These are phyloP conservation scores for Plantago elongata DNA, from an alignment of 257 asterid species.

Conservation along the genomic window DNA sequence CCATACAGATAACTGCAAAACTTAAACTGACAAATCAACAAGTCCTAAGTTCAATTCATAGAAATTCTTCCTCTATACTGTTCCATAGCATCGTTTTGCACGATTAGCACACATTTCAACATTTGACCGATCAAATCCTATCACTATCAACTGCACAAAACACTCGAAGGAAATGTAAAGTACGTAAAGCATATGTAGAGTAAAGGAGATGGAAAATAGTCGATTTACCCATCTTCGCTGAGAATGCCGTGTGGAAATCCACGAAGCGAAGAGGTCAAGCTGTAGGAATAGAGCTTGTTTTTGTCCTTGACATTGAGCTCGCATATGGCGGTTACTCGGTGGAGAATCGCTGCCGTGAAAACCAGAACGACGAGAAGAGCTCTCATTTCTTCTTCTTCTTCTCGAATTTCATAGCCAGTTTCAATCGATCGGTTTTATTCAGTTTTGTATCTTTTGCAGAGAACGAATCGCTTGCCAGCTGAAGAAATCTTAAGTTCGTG, in stretches of 20 bases:
- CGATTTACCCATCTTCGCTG: constrained; percentile 90
- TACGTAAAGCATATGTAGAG: background rate
- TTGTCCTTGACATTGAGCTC: constrained; percentile 58
- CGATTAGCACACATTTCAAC: background rate
- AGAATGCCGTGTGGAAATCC: constrained; percentile 77
- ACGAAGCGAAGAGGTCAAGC: constrained; percentile 55
- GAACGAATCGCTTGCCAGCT: too few species aligned
- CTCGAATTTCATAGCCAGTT: too few species aligned
- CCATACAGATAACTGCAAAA: background rate
- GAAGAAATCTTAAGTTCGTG: too few species aligned
- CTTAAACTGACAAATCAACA: too few species aligned
- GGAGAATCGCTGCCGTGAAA: constrained; percentile 32
- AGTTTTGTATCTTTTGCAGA: too few species aligned
- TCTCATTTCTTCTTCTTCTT: constrained; percentile 38
- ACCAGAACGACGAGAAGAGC: constrained; percentile 24
- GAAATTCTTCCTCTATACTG: too few species aligned
- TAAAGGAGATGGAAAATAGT: constrained; percentile 14
- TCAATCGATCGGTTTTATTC: too few species aligned
- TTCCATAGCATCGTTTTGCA: background rate
- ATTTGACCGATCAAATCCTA: too few species aligned
- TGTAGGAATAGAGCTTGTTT: constrained; percentile 60
- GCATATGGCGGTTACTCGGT: constrained; percentile 44
- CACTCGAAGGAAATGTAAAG: background rate
- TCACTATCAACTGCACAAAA: too few species aligned
- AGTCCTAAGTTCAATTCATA: too few species aligned